Evolutionary conservation across 176 grass and related monocot genomes (phyloP), one percentile per base, ranked within the genome.

Genomic region (Thalia dealbata): DNA sequence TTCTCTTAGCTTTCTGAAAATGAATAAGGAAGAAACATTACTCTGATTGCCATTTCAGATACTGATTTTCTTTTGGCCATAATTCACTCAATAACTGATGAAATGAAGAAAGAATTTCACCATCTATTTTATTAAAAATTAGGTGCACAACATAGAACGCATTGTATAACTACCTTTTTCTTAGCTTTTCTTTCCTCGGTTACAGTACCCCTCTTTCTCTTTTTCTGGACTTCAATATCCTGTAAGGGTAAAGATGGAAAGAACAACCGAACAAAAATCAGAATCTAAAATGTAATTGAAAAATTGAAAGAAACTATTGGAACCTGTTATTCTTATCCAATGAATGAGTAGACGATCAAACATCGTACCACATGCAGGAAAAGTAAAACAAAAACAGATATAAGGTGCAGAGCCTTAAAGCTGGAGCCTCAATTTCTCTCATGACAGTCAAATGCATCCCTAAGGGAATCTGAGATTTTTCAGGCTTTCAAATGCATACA

Each of bases 181-280:
- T 85, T 81, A 77, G 85, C 90, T 75, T 99, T 99, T 81, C 95
- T 91, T 79, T 81, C 71, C 79, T 86, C 79, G 48, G 87, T 83
- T 29, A 79, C n/a, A 44, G 65, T 7, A 52, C 41, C 18, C 1
- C 64, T 76, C 73, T 88, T 99, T 93, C 81, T 93, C 68, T 86
- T 93, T 72, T 71, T 78, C 13, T 70, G 76, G 45, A 46, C 61
- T 64, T 84, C 76, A 83, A 43, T 19, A 86, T 23, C 75, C 87
- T 99, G 83, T 32, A 82, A 87, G 52, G 61, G 64, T 38, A 52
- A 27, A 52, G 78, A 44, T 72, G 50, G 73, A 26, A 35, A 14
- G 4, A 79, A 55, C 14, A 69, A 63, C 22, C 41, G 79, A 73
- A 76, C 41, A 21, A 29, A 79, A 30, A 58, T 7, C 7, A 89